These are phyloP conservation scores for Entomophthora muscae DNA, from an alignment of 371 early-diverging fungal species.

Conservation along the genomic window DNA sequence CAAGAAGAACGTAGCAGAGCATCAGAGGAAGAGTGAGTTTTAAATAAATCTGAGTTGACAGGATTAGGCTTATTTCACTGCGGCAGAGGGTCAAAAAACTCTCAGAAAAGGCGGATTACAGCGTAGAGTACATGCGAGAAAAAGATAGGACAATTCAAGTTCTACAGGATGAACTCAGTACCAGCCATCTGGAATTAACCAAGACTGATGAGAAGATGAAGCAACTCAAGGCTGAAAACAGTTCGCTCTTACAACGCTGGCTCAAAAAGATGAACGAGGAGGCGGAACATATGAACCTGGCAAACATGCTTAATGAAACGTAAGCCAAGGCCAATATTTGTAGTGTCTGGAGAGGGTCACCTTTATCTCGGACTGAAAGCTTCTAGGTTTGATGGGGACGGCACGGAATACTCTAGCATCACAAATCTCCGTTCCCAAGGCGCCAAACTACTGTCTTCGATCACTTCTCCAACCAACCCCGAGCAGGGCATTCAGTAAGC, in stretches of 20 bases:
- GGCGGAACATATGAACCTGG: slow-evolving; percentile 84
- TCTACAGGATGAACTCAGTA: slow-evolving; percentile 79
- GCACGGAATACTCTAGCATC: neutral
- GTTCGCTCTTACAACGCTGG: slow-evolving; percentile 73
- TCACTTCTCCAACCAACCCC: neutral
- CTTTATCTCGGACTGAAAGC: neutral
- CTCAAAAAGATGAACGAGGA: slow-evolving; percentile 82
- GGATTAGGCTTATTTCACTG: neutral
- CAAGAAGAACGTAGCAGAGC: slow-evolving; percentile 41
- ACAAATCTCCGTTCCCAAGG: neutral
- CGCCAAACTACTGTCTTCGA: neutral
- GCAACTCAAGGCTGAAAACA: slow-evolving; percentile 63
- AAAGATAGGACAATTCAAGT: slow-evolving; percentile 79
- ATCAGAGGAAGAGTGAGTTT: slow-evolving; percentile 44
- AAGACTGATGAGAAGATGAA: slow-evolving; percentile 64
- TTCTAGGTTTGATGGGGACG: neutral
- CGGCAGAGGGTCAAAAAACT: slow-evolving; percentile 7
- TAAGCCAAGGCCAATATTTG: slow-evolving; percentile 12
- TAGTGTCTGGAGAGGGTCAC: neutral
- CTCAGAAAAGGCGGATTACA: slow-evolving; percentile 25
- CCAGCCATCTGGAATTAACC: slow-evolving; percentile 74
- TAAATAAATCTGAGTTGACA: neutral
- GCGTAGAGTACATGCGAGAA: slow-evolving; percentile 42
- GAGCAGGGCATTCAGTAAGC: neutral
- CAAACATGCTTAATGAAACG: slow-evolving; percentile 67